Evolutionary conservation across 371 early-diverging fungal genomes (phyloP), one percentile per base, ranked within the genome.

Genomic region (Lichtheimia ramosa): DNA sequence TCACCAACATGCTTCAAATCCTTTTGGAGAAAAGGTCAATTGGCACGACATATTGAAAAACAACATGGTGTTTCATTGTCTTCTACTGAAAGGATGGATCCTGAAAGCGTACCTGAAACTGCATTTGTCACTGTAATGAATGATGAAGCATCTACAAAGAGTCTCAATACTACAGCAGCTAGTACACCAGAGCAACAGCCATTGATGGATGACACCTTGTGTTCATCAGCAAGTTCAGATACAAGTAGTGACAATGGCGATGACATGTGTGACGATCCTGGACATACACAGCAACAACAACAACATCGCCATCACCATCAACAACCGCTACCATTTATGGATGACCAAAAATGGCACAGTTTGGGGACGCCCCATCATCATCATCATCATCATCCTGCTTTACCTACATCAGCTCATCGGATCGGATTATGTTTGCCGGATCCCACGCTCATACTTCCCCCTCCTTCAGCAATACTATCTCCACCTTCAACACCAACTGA

Each of bases 11-110:
- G 80, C 49, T 74, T 63, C 54, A 80, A 76, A 53, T 76, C 74
- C 0, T 76, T 76, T 27, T 76, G 80, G 80, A 61, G 77, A 65
- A 64, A 66, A 16, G 80, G 77, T 10, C 77, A 76, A 60, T 66
- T 76, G 53, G 62, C 68, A 41, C 77, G 77, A 23, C 80, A 80
- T 56, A 64, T 76, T 43, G 68, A 72, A 43, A 70, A 62, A 18
- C 61, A 56, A 16, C 68, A 67, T 56, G 54, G 56, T 7, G 46
- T 62, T 16, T 24, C 15, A 42, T 27, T 58, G n/a, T 48, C 54
- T 3, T 21, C 34, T 2, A 28, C 56, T 15, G 58, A 61, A 25
- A 18, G 50, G 13, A 48, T 43, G 15, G 56, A 67, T 39, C 60
- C 68, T 20, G 61, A 59, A 54, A 48, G 56, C 4, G 25, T 54